Evolutionary conservation across 768 basidiomycete genomes (phyloP).

Genomic region (Macrolepiota albuminosa): DNA sequence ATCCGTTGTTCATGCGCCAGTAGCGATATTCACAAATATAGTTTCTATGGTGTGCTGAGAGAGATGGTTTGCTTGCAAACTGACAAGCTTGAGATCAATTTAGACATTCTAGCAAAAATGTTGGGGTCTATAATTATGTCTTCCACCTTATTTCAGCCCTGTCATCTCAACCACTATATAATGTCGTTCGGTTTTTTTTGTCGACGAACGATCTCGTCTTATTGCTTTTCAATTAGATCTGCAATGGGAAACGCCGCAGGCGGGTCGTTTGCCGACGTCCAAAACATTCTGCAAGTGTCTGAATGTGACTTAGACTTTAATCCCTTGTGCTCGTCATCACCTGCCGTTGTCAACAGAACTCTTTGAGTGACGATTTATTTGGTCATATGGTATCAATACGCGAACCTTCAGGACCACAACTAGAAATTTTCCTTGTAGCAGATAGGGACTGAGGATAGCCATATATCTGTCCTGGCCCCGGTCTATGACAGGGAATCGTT

Average conservation of each 20-base stretch:
- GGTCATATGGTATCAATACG: background rate
- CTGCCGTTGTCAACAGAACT: background rate
- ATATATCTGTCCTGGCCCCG: background rate
- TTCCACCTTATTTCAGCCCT: constrained; percentile 10
- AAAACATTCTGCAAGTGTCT: background rate
- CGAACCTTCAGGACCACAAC: background rate
- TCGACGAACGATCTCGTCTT: background rate
- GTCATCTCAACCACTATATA: constrained; percentile 5
- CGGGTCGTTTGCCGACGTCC: constrained; percentile 4
- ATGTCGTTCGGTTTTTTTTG: background rate
- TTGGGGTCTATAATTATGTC: constrained; percentile 1
- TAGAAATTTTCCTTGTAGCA: background rate
- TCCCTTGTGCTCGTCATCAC: background rate
- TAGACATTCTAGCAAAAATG: background rate
- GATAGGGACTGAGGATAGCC: background rate
- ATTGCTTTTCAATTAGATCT: background rate
- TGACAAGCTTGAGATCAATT: background rate
- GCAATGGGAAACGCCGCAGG: constrained; percentile 11
- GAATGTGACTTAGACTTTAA: background rate
- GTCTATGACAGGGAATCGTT: background rate
- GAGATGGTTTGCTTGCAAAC: background rate
- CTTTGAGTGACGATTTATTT: background rate
- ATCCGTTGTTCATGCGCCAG: background rate
- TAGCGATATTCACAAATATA: background rate
- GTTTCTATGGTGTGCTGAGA: background rate